Evolutionary conservation across 495 filamentous ascomycete species (phyloP).

Genomic region (Xylona heveae): DNA sequence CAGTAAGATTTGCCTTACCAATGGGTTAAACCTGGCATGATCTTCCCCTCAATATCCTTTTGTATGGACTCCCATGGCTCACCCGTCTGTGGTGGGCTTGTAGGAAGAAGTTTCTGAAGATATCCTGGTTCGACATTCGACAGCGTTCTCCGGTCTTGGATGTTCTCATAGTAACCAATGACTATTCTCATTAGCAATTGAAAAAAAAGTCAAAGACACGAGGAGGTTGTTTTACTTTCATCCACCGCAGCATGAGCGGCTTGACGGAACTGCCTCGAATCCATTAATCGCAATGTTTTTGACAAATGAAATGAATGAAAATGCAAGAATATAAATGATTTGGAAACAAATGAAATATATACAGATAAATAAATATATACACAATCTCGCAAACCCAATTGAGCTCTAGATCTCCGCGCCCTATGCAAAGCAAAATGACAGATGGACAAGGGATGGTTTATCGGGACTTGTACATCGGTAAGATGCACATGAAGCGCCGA

Average conservation of each 20-base stretch:
- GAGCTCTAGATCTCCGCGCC: no score
- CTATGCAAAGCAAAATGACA: no score
- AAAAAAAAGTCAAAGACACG: not conserved
- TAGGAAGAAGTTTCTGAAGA: constrained; percentile 56
- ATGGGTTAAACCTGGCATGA: constrained; percentile 87
- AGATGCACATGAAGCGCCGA: no score
- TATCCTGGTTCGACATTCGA: constrained; percentile 74
- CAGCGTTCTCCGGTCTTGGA: constrained; percentile 49
- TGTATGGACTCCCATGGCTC: constrained; percentile 71
- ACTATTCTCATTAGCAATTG: constrained; percentile 27
- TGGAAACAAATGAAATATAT: no score
- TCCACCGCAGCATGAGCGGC: constrained; percentile 70
- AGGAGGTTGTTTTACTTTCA: constrained; percentile 34
- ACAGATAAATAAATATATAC: no score
- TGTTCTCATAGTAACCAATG: constrained; percentile 57
- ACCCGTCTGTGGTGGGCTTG: constrained; percentile 44
- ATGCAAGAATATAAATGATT: no score
- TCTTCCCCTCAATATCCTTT: constrained; percentile 65
- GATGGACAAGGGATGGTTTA: no score
- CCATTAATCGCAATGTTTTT: constrained; percentile 29
- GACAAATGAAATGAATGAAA: no score
- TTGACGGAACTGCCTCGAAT: constrained; percentile 58
- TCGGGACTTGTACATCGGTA: no score
- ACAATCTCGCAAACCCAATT: no score
- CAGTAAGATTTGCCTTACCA: constrained; percentile 29